A percentile compares a stretch with the other conserved stretches of the same genome.
phyloP scores from a whole-genome alignment of 2,329 filamentous ascomycete genomes.

The Metarhizium guizhouense region DNA sequence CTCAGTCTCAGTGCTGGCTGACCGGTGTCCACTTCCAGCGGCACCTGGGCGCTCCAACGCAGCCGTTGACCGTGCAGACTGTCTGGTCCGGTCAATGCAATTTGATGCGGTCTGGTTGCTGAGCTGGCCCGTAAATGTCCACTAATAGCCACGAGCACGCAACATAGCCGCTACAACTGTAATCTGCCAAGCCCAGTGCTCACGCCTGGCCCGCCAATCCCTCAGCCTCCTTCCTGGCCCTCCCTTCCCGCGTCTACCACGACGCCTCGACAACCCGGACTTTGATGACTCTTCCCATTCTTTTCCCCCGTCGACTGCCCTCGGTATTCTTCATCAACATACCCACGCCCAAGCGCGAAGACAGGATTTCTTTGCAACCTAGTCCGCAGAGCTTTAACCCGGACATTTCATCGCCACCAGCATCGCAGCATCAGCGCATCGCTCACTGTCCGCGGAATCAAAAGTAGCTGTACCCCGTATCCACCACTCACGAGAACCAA shows the following conservation, averaged over 20 bases:
- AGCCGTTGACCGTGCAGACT: too few relatives aligned
- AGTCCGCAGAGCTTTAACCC: not conserved
- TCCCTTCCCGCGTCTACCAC: not conserved
- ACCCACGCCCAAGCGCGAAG: too few relatives aligned
- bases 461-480: not conserved
- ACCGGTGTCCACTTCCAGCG: too few relatives aligned
- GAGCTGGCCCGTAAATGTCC: too few relatives aligned
- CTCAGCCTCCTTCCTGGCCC: not conserved
- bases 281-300: not conserved
- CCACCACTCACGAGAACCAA: not conserved
- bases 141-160: too few relatives aligned
- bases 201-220: slow-evolving; percentile 1
- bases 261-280: not conserved
- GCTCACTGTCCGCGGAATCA: not conserved
- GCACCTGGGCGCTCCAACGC: too few relatives aligned
- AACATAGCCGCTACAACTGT: too few relatives aligned
- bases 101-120: too few relatives aligned
- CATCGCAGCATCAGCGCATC: not conserved
- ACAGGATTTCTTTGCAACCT: too few relatives aligned
- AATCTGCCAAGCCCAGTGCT: not conserved
- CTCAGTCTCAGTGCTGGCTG: too few relatives aligned
- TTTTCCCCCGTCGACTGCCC: not conserved
- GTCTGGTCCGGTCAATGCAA: too few relatives aligned
- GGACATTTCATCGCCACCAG: not conserved
- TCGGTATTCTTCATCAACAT: not conserved